Evolutionary conservation across 805 yeast genomes (phyloP).

Genomic region (Ogataea henricii): DNA sequence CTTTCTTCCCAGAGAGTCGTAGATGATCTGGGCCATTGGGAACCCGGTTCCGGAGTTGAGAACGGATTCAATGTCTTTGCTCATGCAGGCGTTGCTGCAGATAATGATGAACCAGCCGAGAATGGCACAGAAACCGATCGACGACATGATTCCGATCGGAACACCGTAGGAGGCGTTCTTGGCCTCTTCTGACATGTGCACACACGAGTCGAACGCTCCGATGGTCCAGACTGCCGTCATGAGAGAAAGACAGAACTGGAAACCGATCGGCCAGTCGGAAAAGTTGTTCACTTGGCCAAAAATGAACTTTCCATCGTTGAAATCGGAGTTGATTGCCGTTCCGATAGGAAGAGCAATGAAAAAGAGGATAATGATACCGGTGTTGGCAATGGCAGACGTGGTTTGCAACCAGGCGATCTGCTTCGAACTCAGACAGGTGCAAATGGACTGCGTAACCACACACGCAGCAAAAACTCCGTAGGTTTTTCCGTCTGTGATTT

Average conservation of each 20-base stretch:
- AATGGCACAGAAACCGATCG: constrained; percentile 57
- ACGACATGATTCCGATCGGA: constrained; percentile 64
- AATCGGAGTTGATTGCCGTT: constrained; percentile 39
- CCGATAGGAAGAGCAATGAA: constrained; percentile 70
- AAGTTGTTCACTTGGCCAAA: constrained; percentile 54
- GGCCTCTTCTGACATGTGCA: constrained; percentile 75
- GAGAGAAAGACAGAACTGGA: constrained; percentile 49
- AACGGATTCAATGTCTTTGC: constrained; percentile 44
- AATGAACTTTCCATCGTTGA: constrained; percentile 54
- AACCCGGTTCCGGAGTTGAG: constrained; percentile 52
- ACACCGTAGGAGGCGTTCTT: constrained; percentile 61
- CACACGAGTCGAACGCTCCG: constrained; percentile 71
- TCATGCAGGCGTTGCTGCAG: constrained; percentile 56
- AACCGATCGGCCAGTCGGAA: constrained; percentile 60
- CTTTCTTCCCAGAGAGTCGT: constrained; percentile 60
- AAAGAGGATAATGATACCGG: constrained; percentile 52
- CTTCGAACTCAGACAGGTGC: constrained; percentile 59
- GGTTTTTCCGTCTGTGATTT: constrained; percentile 50
- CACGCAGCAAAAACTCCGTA: constrained; percentile 72
- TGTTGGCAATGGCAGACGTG: constrained; percentile 55
- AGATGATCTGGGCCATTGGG: constrained; percentile 65
- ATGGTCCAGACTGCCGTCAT: constrained; percentile 77
- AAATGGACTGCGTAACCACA: constrained; percentile 49
- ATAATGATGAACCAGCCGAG: constrained; percentile 60
- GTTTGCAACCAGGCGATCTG: constrained; percentile 61